Percentiles rank a stretch among this genome's conserved stretches.
These are phyloP conservation scores for Acorus calamus DNA, from an alignment of 106 monocot genomes.

Conservation along the genomic window DNA sequence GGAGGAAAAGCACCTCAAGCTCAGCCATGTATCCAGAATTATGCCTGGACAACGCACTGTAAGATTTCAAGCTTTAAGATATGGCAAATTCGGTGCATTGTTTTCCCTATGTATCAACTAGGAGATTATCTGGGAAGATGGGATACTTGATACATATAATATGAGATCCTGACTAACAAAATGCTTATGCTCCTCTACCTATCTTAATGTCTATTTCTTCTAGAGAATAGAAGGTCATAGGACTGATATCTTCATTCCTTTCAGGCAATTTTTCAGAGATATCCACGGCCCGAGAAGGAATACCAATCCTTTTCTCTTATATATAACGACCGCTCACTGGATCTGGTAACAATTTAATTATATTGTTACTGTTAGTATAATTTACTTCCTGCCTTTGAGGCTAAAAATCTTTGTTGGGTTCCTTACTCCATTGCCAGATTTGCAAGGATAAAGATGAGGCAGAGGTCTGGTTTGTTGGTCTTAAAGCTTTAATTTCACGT, in stretches of 20 bases:
- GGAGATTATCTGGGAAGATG: no score
- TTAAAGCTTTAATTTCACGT: constrained; percentile 89
- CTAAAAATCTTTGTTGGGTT: neutral
- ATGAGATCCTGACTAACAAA: no score
- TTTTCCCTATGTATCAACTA: no score
- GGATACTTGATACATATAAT: no score
- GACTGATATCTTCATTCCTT: neutral
- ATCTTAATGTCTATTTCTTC: no score
- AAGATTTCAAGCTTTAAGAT: constrained; percentile 11
- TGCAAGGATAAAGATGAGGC: constrained; percentile 99
- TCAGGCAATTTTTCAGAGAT: constrained; percentile 94
- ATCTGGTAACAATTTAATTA: constrained; percentile 56
- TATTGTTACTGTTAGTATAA: neutral
- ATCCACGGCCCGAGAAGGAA: constrained; percentile 96
- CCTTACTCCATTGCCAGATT: constrained; percentile 31
- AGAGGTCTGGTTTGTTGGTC: constrained; percentile 97
- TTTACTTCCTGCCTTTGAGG: neutral
- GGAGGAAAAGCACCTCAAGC: constrained; percentile 94
- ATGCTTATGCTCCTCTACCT: no score
- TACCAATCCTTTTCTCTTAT: constrained; percentile 98
- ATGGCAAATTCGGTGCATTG: no score
- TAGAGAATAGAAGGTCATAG: no score
- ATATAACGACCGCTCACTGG: constrained; percentile 77
- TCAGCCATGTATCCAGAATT: constrained; percentile 92
- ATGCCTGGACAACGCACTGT: constrained; percentile 99